phyloP scores from a whole-genome alignment of 495 filamentous ascomycete genomes.

The Penicillium coprophilum region DNA sequence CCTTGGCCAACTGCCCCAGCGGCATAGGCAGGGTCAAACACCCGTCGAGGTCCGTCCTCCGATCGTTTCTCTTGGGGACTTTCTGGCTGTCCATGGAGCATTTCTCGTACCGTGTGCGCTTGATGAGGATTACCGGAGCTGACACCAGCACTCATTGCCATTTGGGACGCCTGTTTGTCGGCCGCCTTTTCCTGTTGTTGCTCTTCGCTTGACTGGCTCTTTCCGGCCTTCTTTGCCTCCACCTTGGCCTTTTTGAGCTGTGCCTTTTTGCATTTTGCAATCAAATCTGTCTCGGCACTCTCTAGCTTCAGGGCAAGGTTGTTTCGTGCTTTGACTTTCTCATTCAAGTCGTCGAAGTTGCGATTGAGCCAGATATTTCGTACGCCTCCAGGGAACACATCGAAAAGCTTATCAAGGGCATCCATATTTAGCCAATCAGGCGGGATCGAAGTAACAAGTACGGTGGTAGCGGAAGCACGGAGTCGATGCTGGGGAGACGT shows the following conservation, averaged over 20 bases:
- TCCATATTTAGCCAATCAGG: slow-evolving; percentile 82
- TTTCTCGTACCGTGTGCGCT: slow-evolving; percentile 68
- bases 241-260: slow-evolving; percentile 64
- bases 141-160: slow-evolving; percentile 68
- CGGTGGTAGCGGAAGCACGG: slow-evolving; percentile 93
- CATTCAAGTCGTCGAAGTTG: slow-evolving; percentile 80
- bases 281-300: slow-evolving; percentile 78
- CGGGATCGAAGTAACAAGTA: slow-evolving; percentile 87
- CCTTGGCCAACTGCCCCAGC: slow-evolving; percentile 58
- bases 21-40: slow-evolving; percentile 45
- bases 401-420: slow-evolving; percentile 80
- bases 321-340: slow-evolving; percentile 79
- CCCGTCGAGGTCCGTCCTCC: slow-evolving; percentile 24
- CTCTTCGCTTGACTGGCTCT: slow-evolving; percentile 53
- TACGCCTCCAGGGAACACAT: slow-evolving; percentile 94
- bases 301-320: slow-evolving; percentile 72
- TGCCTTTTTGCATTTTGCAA: slow-evolving; percentile 72
- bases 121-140: slow-evolving; percentile 84
- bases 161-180: slow-evolving; percentile 57
- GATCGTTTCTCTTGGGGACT: slow-evolving; percentile 28
- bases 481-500: slow-evolving; percentile 95
- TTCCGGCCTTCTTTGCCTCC: slow-evolving; percentile 63
- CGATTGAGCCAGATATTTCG: slow-evolving; percentile 97
- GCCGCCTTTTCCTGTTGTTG: slow-evolving; percentile 38
- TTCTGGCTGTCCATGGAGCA: slow-evolving; percentile 42